Evolutionary conservation across 2,329 filamentous ascomycete species (phyloP), one percentile per base, ranked within the genome.

Genomic region (Venturia oleaginea): DNA sequence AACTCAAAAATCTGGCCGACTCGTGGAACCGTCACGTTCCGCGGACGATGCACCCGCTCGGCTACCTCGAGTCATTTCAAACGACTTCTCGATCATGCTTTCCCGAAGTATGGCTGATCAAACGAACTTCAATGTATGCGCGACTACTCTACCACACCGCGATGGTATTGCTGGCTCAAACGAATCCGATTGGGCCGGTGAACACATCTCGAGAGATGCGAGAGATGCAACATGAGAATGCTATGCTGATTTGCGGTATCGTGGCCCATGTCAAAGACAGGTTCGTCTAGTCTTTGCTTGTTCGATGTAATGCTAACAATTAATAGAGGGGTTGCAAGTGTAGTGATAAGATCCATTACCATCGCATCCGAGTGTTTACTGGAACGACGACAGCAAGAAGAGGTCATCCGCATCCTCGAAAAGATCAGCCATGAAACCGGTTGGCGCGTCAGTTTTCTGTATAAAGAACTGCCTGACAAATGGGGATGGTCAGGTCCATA

Each of bases 101-200:
- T 70, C 92, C 93, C 0, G 89, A 94, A 72, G 84, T 96, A 46
- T 97, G 92, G 91, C 80, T 96, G 62, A 86, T 93, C 70, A 94
- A 94, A 75, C 84, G 90, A 65, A 84, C 90, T 3, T 90, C 91
- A 3, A 87, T 94, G 38, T 84, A 96, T 32, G 91, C 90, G 4
- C 85, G 91, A 59, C 80, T 97, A 10, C 92, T 96, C 73, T 97
- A 95, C 72, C 92, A 97, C 72, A 94, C 90, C 0, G 87, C 90
- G 27, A 88, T 93, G 76, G 88, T 90, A 67, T 78, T 97, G 40
- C 82, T 97, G 5, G 85, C 89, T 3, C 90, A 93, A 69, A 87
- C 87, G 27, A 88, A 96, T 72, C 92, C 92, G 0, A 74, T 88
- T 62, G 81, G 86, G 43, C 79, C 83, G 13, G 78, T 82, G 5